Base-by-base conservation (phyloP, 1,284 basidiomycete species). In the Leccinum fallax region DNA sequence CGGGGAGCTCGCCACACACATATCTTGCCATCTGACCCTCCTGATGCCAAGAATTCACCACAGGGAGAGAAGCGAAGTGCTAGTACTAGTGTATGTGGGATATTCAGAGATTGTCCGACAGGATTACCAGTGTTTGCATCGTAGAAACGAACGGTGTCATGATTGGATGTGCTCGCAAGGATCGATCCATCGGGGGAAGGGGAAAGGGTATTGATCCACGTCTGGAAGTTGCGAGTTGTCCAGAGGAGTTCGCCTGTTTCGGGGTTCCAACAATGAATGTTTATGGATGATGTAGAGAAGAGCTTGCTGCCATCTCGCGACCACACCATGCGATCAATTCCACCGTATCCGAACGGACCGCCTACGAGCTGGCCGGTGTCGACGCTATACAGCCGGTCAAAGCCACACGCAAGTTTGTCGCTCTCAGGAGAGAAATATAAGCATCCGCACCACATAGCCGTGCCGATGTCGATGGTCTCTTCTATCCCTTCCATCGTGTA, bases 121-220 rank as follows among this genome's bases (percentile, higher is more conserved):
- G 19, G 55, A 10, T 24, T 4, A 5, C 59, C 59, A 5, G 65
- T 52, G 2, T 21, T 4, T 13, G 57, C 5, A 36, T 64, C 53
- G 61, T 65, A 62, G 43, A 67, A 59, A n/a, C 59, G 38, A 48
- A 67, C 49, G 15, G 57, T 66, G 15, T 4, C 10, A 34, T 21
- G 1, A 16, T 10, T 13, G 16, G 52, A 53, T 11, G n/a, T 7
- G 30, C n/a, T 15, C 10, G 52, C 63, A 9, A 68, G 58, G 15
- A 57, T 55, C 2, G 26, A 53, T 53, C 19, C 52, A 21, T 15
- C 52, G 3, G 52, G 52, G 6, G 52, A 53, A 28, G 24, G 11
- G 5, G 21, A 49, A 46, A 59, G 30, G 0, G 1, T 34, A 58
- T 43, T 1, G 0, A 1, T 11, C 16, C 0, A 19, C 7, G 40